phyloP scores from a whole-genome alignment of 1,284 basidiomycete genomes.

The Coniferiporia weirii region DNA sequence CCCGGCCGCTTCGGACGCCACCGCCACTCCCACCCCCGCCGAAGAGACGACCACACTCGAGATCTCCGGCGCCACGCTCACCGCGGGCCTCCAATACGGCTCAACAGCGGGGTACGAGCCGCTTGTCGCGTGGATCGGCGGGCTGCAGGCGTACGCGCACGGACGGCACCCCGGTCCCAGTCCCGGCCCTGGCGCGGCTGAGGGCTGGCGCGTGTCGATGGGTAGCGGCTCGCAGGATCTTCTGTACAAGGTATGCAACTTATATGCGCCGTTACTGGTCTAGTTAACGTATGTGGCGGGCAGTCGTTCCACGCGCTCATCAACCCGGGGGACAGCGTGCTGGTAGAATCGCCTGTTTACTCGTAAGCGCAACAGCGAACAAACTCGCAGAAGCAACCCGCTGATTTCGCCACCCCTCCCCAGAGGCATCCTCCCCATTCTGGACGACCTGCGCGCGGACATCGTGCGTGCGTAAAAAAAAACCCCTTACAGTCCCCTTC shows the following conservation, averaged over 20 bases:
- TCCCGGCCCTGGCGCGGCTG: too few relatives aligned
- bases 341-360: constrained; percentile 72
- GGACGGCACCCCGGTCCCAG: constrained; percentile 44
- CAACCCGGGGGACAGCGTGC: constrained; percentile 49
- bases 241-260: constrained; percentile 85
- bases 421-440: constrained; percentile 10
- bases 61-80: constrained; percentile 54
- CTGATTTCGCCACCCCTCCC: constrained; percentile 10
- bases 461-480: constrained; percentile 2
- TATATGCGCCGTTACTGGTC: too few relatives aligned
- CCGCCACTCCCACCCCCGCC: too few relatives aligned
- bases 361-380: constrained; percentile 43
- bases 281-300: not conserved
- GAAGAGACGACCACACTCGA: constrained; percentile 42
- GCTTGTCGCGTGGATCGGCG: constrained; percentile 61
- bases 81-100: constrained; percentile 71
- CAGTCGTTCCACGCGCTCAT: constrained; percentile 46
- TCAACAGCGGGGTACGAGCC: constrained; percentile 66
- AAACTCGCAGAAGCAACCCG: not conserved
- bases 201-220: constrained; percentile 71
- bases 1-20: too few relatives aligned
- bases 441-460: constrained; percentile 15
- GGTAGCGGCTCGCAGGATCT: constrained; percentile 87
- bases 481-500: too few relatives aligned
- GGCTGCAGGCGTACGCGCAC: constrained; percentile 64